Percentiles rank a stretch among this genome's conserved stretches.
Conservation (phyloP, 352 stramenopile species). For the Pythium aquatile region DNA sequence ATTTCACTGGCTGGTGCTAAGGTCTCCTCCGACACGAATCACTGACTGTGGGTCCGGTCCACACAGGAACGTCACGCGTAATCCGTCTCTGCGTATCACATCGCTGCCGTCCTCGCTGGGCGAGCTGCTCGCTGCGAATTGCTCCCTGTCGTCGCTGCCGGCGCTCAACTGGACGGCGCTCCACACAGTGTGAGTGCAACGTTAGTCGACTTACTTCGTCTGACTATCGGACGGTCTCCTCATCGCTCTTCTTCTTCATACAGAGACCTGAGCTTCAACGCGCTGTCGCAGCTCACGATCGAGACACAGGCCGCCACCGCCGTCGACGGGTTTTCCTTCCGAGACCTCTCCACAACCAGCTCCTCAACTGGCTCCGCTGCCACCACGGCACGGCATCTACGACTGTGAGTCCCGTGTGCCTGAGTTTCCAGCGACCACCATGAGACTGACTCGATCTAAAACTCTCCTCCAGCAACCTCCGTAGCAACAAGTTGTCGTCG, state of each 20-base stretch:
- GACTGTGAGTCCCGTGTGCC: neutral
- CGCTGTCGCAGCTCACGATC: neutral
- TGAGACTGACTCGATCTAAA: neutral
- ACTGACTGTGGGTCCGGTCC: neutral
- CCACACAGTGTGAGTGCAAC: neutral
- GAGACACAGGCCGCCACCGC: neutral
- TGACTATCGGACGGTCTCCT: neutral
- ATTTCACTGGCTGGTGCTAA: too few relatives aligned
- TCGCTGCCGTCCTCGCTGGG: slow-evolving; percentile 8
- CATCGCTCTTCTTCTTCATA: neutral
- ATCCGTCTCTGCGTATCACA: neutral
- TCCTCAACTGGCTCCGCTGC: neutral
- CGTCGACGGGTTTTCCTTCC: slow-evolving; percentile 2
- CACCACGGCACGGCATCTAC: neutral
- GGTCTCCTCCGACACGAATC: too few relatives aligned
- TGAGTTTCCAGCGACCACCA: neutral
- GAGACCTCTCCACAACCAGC: neutral
- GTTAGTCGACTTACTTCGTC: too few relatives aligned
- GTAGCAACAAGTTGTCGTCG: neutral
- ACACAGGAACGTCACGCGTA: slow-evolving; percentile 7
- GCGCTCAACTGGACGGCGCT: slow-evolving; percentile 2
- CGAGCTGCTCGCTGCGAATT: slow-evolving; percentile 3
- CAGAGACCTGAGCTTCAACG: slow-evolving; percentile 11
- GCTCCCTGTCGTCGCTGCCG: slow-evolving; percentile 6
- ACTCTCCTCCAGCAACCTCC: neutral